Base-by-base conservation (phyloP, 2,329 filamentous ascomycete genomes). In the Monosporascus sp. region DNA sequence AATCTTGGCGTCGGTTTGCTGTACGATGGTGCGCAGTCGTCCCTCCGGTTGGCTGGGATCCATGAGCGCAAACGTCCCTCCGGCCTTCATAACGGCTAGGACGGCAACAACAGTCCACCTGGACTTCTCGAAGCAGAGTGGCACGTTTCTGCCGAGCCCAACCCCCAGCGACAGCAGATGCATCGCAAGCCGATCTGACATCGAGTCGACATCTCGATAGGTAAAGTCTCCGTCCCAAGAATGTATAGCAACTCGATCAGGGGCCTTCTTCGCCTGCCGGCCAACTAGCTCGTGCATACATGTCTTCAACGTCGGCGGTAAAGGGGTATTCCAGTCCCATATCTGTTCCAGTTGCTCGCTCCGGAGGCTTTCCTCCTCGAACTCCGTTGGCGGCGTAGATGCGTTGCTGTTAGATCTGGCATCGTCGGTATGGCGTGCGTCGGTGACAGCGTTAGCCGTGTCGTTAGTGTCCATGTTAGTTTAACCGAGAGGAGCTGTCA, bases 41-140 rank as follows among this genome's bases (percentile, higher is more conserved):
- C 73, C 72, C 57, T 73, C 70, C 2, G 77, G 75, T 54, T 78
- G 73, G 50, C 72, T 73, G 0, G 74, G 74, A 50, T 78, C 76
- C 35, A 73, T 76, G 11, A 78, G 67, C 2, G 73, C 73, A 56
- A 78, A 78, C 7, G 74, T 70, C 2, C 69, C 74, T 7, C 77
- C 77, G n/a, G 75, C 63, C 59, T 78, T 78, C 72, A 78, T 75
- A 51, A 78, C 68, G 7, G 69, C 75, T 8, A 79, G 61, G 4
- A 78, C 70, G 0, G 72, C 72, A 22, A 78, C 68, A 7, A 71
- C 65, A 5, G 76, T 72, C 74, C 74, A 78, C 57, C 65, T 66
- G 31, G 74, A 77, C 60, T 78, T 78, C 58, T 78, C 74, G 54
- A 79, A 78, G 58, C 74, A 77, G n/a, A 79, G 65, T 3, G 76